Percentiles rank a stretch among this genome's conserved stretches.
Conservation (phyloP, 2,329 filamentous ascomycete species). For the Phyllachora maydis region DNA sequence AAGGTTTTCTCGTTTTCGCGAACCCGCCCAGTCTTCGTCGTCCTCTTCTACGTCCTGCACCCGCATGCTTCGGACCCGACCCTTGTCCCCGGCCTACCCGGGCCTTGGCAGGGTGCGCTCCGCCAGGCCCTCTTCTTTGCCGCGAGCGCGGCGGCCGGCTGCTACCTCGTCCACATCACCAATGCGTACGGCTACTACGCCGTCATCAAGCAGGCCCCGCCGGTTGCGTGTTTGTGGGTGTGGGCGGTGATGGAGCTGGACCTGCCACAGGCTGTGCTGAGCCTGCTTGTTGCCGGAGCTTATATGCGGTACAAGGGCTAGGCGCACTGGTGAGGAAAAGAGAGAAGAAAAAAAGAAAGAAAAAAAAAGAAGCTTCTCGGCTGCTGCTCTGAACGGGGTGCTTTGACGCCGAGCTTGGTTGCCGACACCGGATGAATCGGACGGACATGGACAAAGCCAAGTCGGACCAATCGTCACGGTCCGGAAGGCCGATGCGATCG, state of each 20-base stretch:
- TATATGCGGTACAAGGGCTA: constrained; percentile 31
- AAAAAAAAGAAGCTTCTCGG: no score
- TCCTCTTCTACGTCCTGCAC: constrained; percentile 36
- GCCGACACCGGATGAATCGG: no score
- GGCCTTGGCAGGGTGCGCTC: constrained; percentile 21
- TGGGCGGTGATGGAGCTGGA: constrained; percentile 84
- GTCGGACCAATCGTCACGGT: no score
- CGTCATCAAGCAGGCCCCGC: constrained; percentile 82
- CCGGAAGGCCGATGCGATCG: no score
- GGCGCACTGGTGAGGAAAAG: background rate
- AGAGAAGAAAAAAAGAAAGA: no score
- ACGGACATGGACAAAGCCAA: no score
- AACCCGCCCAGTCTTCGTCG: constrained; percentile 24
- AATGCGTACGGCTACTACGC: constrained; percentile 68
- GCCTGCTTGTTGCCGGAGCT: constrained; percentile 20
- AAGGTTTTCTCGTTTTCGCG: no score
- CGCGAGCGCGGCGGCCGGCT: constrained; percentile 41
- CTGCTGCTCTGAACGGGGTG: no score
- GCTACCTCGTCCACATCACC: constrained; percentile 62
- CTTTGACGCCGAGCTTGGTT: no score
- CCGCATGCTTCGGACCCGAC: constrained; percentile 24
- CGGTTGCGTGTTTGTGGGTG: constrained; percentile 75
- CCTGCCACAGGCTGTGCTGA: constrained; percentile 39
- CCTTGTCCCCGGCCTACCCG: constrained; percentile 27
- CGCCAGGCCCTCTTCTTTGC: constrained; percentile 43